Base-by-base conservation (phyloP, 805 yeast species). In the Hemisphaericaspora nanyangensis region DNA sequence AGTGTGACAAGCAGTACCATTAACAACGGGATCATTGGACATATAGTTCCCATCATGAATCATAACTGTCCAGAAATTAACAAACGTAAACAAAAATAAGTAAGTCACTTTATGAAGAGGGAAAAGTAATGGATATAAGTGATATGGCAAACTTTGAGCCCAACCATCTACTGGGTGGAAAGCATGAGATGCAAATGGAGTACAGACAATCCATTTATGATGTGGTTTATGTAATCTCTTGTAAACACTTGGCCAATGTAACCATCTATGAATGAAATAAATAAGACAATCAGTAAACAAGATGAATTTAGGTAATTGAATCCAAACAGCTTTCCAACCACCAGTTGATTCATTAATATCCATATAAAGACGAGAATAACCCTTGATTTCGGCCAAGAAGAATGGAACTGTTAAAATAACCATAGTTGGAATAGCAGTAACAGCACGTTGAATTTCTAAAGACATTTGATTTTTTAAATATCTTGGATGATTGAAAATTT, bases 121-220 rank as follows among this genome's bases (percentile, higher is more conserved):
- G 80, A 93, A 86, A 22, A 93, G 43, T 61, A 93, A 78, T 44
- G 98, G 98, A 68, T 76, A 93, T 43, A 89, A 51, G 62, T 93
- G 99, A 69, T 93, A 93, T 11, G 99, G 96, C 48, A 93, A 59
- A 27, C 95, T 84, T 71, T 93, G 99, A 43, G 79, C 70, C 70
- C 85, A 93, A 29, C 99, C 99, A 54, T 93, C 99, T 38, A 93
- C 85, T 11, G 99, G 98, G 64, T 93, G 96, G 88, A 93, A 93
- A 18, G 98, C 97, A 58, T 90, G 97, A 7, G 96, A 87, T 0
- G 99, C 99, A 67, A 84, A 93, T 31, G 99, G 99, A 7, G 99
- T 91, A 45, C 98, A 91, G 29, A 93, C 96, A 51, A 93, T 80
- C 99, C 99, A 93, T 68, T 93, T 93, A 76, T 93, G 99, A 65